Percentiles rank a stretch among this genome's conserved stretches.
Evolutionary conservation across 768 basidiomycete species (phyloP).

Genomic region (Mycena leptocephala): DNA sequence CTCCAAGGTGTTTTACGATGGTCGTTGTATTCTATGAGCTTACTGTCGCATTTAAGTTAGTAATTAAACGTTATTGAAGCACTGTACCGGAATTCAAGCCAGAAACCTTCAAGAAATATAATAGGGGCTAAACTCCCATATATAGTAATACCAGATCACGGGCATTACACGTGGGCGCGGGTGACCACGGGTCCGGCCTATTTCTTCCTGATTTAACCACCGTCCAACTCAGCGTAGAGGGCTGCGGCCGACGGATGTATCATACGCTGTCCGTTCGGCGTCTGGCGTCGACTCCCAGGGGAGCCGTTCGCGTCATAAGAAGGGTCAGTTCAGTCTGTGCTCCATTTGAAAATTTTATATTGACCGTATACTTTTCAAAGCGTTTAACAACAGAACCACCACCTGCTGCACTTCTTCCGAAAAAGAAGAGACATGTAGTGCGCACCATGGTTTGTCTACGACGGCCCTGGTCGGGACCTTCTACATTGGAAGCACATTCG

Average conservation of each 20-base stretch:
- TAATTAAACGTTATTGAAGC: too few species aligned
- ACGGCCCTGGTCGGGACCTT: conserved; percentile 80
- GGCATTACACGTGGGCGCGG: not conserved
- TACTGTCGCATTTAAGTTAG: too few species aligned
- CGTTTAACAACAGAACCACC: conserved; percentile 75
- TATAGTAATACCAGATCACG: too few species aligned
- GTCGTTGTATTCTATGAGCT: too few species aligned
- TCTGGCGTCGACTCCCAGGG: conserved; percentile 63
- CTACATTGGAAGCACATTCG: conserved; percentile 87
- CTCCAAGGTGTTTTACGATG: too few species aligned
- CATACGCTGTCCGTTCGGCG: conserved; percentile 73
- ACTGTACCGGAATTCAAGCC: too few species aligned
- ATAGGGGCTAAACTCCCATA: too few species aligned
- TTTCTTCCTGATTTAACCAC: conserved; percentile 45
- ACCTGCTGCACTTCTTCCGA: conserved; percentile 52
- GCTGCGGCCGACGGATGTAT: conserved; percentile 59
- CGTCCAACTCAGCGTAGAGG: conserved; percentile 17
- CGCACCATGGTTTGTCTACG: conserved; percentile 79
- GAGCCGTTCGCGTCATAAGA: conserved; percentile 67
- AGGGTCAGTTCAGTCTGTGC: conserved; percentile 58
- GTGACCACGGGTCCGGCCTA: not conserved
- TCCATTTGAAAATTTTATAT: not conserved
- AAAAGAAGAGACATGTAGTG: conserved; percentile 70
- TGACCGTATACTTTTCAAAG: conserved; percentile 52
- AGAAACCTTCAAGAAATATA: too few species aligned